Evolutionary conservation across 345 rosid species (phyloP).

Genomic region (Murraya koenigii): DNA sequence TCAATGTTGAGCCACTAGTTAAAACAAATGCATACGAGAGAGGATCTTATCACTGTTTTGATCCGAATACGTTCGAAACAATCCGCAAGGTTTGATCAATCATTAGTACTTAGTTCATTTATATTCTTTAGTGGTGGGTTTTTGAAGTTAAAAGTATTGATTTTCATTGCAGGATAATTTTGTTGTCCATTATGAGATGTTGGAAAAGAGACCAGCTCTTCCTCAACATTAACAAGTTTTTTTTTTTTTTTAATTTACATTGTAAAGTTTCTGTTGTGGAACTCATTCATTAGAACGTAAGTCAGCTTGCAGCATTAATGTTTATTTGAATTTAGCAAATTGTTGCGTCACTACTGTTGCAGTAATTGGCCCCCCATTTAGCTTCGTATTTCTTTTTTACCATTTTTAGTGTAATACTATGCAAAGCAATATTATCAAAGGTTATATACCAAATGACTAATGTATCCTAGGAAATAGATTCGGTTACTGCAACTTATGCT

Average conservation of each 20-base stretch:
- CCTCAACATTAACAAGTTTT: slow-evolving; percentile 61
- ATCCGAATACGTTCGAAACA: slow-evolving; percentile 70
- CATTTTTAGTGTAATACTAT: background rate
- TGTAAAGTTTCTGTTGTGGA: slow-evolving; percentile 52
- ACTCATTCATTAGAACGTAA: slow-evolving; percentile 33
- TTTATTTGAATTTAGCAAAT: slow-evolving; percentile 21
- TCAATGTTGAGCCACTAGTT: slow-evolving; percentile 79
- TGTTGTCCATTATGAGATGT: slow-evolving; percentile 65
- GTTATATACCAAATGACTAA: no score
- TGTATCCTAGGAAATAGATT: background rate
- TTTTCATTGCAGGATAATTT: slow-evolving; percentile 70
- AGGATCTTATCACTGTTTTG: slow-evolving; percentile 86
- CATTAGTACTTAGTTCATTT: background rate
- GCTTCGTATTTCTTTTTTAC: background rate
- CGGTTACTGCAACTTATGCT: background rate
- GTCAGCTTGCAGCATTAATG: slow-evolving; percentile 29
- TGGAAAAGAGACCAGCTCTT: slow-evolving; percentile 90
- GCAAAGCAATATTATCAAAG: background rate
- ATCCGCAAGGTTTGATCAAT: slow-evolving; percentile 67
- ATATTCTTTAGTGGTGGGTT: background rate
- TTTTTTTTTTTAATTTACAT: slow-evolving; percentile 26
- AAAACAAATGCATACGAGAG: slow-evolving; percentile 69
- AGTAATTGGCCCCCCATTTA: background rate
- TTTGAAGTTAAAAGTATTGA: background rate
- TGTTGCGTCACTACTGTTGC: slow-evolving; percentile 5